Evolutionary conservation across 2,329 filamentous ascomycete species (phyloP), one percentile per base, ranked within the genome.

Genomic region (Aspergillus arachidicola): DNA sequence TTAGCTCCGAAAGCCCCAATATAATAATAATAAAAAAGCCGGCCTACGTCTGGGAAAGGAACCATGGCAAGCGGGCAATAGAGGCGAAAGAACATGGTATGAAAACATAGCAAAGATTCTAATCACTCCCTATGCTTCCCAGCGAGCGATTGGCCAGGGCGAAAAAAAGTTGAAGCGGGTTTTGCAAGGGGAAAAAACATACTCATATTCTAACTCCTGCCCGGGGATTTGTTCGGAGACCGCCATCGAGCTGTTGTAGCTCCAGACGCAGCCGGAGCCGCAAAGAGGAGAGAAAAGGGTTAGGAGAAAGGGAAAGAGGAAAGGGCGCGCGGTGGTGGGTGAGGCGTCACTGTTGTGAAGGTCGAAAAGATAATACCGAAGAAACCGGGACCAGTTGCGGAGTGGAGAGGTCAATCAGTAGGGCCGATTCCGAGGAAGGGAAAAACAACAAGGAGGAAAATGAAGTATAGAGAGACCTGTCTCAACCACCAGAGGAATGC

Each of bases 151-250:
- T 59, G 57, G 3, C 21, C 23, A 32, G 12, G 34, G 12, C 34
- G 14, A 28, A 23, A 51, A 60, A 60, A 57, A 58, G 58, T 43
- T 43, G 60, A 56, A 50, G 32, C 41, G 53, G 55, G 26, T 30
- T 46, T 38, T 28, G 45, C 61, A 28, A 28, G 28, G 43, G 11
- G 23, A 21, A 21, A 21, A 34, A 12, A 78, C 80, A 67, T 79
- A 83, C 80, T 83, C 81, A 66, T 74, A 82, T 72, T 36, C 34
- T 36, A 36, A 36, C 34, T 83, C 81, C 68, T 81, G 73, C 62
- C 70, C 79, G 58, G 77, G 72, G 60, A 80, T 72, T 61, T 80
- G 75, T 67, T 81, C 79, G 66, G 76, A 65, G 65, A 68, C 66
- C 69, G 78, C 79, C 79, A 81, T 81, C 69, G 71, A 76, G 73